These are phyloP conservation scores for Cyberlindnera americana DNA, from an alignment of 805 yeast genomes.

Conservation along the genomic window DNA sequence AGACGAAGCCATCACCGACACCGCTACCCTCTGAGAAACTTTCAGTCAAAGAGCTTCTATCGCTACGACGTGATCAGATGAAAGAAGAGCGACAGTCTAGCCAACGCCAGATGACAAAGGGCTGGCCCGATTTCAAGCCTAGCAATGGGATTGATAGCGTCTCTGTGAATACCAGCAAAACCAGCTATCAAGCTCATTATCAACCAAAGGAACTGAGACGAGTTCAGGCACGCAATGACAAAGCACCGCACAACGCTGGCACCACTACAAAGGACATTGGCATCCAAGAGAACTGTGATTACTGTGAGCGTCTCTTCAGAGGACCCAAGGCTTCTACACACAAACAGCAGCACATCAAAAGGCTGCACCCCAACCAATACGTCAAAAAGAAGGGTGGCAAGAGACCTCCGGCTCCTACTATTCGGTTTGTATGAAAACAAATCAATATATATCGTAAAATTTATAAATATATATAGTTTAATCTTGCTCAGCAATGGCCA, in stretches of 20 bases:
- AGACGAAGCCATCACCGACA: neutral
- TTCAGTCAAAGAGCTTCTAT: conserved; percentile 9
- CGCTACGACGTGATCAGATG: conserved; percentile 14
- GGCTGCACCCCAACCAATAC: conserved; percentile 43
- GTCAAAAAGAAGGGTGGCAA: conserved; percentile 45
- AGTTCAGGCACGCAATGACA: conserved; percentile 1
- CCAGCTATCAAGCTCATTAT: neutral
- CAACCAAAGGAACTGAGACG: too few relatives aligned
- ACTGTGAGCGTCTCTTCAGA: conserved; percentile 41
- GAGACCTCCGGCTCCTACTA: neutral
- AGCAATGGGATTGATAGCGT: neutral
- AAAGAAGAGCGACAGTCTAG: conserved; percentile 3
- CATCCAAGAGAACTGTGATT: conserved; percentile 36
- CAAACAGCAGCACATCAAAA: conserved; percentile 45
- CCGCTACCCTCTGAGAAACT: neutral
- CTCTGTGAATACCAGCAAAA: neutral
- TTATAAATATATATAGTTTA: conserved; percentile 34
- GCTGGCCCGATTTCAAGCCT: neutral
- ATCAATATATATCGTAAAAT: too few relatives aligned
- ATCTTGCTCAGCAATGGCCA: conserved; percentile 95
- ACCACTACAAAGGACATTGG: conserved; percentile 17
- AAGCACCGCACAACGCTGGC: conserved; percentile 20
- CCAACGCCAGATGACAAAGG: too few relatives aligned
- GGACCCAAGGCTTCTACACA: conserved; percentile 47
- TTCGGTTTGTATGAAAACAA: neutral